Conservation (phyloP, 768 basidiomycete species). For the Tricholoma bakamatsutake region DNA sequence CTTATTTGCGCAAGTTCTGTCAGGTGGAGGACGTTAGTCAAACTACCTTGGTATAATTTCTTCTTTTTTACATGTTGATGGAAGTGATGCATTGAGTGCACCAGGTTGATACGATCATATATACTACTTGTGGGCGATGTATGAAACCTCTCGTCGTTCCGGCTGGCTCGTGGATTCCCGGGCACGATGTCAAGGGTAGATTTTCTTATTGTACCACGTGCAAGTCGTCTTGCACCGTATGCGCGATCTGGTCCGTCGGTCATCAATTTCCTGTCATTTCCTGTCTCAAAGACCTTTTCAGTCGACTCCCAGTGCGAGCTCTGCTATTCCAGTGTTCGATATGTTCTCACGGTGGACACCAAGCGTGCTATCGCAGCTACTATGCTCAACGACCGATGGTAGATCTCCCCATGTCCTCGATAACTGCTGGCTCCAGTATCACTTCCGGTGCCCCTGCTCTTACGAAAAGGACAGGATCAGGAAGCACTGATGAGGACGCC, state of each 20-base stretch:
- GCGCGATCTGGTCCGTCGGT: constrained; percentile 66
- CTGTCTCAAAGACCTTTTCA: constrained; percentile 19
- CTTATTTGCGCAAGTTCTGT: constrained; percentile 69
- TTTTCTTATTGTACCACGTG: constrained; percentile 57
- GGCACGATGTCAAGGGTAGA: constrained; percentile 30
- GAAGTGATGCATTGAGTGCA: neutral
- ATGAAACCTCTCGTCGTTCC: constrained; percentile 52
- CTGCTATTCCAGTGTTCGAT: constrained; percentile 70
- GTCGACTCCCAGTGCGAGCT: constrained; percentile 70
- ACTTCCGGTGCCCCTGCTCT: constrained; percentile 9
- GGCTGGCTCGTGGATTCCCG: constrained; percentile 25
- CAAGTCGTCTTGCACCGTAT: constrained; percentile 38
- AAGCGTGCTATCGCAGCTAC: constrained; percentile 67
- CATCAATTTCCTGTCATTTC: neutral
- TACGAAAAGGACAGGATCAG: constrained; percentile 10
- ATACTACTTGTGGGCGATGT: constrained; percentile 66
- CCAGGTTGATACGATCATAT: constrained; percentile 67
- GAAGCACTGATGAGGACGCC: constrained; percentile 22
- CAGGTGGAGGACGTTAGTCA: constrained; percentile 44
- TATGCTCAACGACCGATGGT: constrained; percentile 56
- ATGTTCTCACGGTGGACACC: constrained; percentile 80
- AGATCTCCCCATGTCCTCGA: constrained; percentile 30
- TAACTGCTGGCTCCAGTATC: constrained; percentile 6
- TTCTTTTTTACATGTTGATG: neutral
- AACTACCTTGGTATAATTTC: constrained; percentile 42